Evolutionary conservation across 2,329 filamentous ascomycete species (phyloP).

Genomic region (Stachybotrys elegans): DNA sequence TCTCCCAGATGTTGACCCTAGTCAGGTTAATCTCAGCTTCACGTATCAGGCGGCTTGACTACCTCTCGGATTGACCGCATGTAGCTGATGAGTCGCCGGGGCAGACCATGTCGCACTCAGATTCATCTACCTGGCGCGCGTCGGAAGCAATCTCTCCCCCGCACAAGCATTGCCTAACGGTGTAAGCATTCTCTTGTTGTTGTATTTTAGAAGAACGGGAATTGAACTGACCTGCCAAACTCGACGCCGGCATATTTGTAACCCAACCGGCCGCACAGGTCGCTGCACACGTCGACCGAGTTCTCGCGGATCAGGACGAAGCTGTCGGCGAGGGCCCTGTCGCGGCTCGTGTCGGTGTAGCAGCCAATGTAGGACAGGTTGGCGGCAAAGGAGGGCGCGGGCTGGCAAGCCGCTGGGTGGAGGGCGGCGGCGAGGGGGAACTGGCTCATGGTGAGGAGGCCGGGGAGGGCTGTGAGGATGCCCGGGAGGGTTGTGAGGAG

Average conservation of each 20-base stretch:
- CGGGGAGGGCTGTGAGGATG: no score
- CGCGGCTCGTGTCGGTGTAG: not conserved
- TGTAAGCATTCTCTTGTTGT: not conserved
- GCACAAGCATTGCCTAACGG: not conserved
- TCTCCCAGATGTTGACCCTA: not conserved
- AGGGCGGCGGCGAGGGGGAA: no score
- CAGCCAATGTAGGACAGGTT: not conserved
- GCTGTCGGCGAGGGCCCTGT: not conserved
- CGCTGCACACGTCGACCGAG: not conserved
- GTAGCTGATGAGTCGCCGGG: not conserved
- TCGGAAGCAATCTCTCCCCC: not conserved
- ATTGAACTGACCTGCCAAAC: not conserved
- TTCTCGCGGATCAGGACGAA: not conserved
- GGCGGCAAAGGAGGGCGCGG: not conserved
- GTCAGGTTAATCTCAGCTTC: not conserved
- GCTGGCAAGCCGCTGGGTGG: no score
- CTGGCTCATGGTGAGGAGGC: no score
- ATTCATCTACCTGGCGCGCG: not conserved
- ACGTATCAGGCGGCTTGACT: not conserved
- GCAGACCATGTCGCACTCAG: not conserved
- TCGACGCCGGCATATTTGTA: not conserved
- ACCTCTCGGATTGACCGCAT: not conserved
- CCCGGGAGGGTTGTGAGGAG: no score
- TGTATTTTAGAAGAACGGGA: not conserved
- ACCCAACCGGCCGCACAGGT: not conserved